Percentiles rank a stretch among this genome's conserved stretches.
Evolutionary conservation across 108 stramenopile species (phyloP).

Genomic region (Craspedostauros australis): DNA sequence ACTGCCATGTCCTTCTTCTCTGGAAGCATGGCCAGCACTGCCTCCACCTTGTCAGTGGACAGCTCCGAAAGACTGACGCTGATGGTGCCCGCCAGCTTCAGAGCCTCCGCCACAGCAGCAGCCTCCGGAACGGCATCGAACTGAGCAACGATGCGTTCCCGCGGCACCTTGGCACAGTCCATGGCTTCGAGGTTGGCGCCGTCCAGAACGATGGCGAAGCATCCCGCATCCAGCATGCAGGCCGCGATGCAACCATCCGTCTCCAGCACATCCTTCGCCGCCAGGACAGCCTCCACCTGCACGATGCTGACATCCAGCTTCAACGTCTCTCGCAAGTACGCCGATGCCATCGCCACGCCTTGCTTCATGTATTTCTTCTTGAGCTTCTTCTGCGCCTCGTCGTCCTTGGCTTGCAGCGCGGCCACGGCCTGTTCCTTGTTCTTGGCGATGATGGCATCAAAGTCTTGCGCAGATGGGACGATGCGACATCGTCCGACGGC

Average conservation of each 20-base stretch:
- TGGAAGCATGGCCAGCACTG: slow-evolving; percentile 9
- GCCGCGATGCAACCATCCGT: slow-evolving; percentile 67
- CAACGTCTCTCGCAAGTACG: slow-evolving; percentile 44
- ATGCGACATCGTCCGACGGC: slow-evolving; percentile 53
- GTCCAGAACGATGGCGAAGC: slow-evolving; percentile 48
- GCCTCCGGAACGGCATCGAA: slow-evolving; percentile 13
- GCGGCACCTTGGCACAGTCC: slow-evolving; percentile 58
- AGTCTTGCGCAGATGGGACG: slow-evolving; percentile 3
- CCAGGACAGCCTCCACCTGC: slow-evolving; percentile 63
- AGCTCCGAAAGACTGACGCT: slow-evolving; percentile 9
- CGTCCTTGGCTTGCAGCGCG: slow-evolving; percentile 19
- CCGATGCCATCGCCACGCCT: slow-evolving; percentile 55
- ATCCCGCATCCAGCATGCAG: slow-evolving; percentile 80
- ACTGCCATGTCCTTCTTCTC: slow-evolving; percentile 25
- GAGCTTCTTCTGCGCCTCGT: slow-evolving; percentile 32
- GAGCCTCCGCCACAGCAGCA: slow-evolving; percentile 5
- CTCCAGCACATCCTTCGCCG: slow-evolving; percentile 27
- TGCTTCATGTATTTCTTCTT: slow-evolving; percentile 80
- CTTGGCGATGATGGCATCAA: slow-evolving; percentile 47
- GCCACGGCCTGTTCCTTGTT: slow-evolving; percentile 31
- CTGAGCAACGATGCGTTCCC: slow-evolving; percentile 59
- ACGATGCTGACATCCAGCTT: slow-evolving; percentile 65
- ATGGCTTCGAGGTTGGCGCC: slow-evolving; percentile 47
- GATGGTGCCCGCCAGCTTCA: slow-evolving; percentile 16
- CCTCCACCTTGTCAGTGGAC: slow-evolving; percentile 8